Evolutionary conservation across 2,329 filamentous ascomycete species (phyloP).

Genomic region (Aspergillus pseudoglaucus): DNA sequence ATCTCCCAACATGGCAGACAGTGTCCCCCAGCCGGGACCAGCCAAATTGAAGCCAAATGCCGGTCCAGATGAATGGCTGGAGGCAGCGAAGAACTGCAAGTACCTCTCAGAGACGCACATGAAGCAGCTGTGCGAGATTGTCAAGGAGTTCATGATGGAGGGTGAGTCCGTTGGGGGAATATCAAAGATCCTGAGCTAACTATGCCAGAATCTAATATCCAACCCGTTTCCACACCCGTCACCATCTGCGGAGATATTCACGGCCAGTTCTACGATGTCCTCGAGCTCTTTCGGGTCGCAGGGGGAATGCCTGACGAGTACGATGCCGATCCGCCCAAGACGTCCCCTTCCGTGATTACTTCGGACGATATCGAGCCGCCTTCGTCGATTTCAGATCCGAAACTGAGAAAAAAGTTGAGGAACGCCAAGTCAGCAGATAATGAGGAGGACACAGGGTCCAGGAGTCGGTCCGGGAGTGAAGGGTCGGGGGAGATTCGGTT

Average conservation of each 20-base stretch:
- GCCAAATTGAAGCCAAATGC: slow-evolving; percentile 77
- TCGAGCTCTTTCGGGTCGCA: slow-evolving; percentile 93
- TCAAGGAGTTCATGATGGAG: slow-evolving; percentile 99
- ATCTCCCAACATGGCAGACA: slow-evolving; percentile 26
- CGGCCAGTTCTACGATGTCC: slow-evolving; percentile 95
- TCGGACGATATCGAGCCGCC: slow-evolving; percentile 91
- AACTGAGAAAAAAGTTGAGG: slow-evolving; percentile 77
- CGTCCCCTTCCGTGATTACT: slow-evolving; percentile 67
- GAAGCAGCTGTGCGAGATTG: slow-evolving; percentile 98
- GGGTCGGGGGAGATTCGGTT: slow-evolving; percentile 36
- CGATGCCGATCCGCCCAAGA: slow-evolving; percentile 61
- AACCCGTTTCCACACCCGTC: slow-evolving; percentile 92
- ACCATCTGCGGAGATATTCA: slow-evolving; percentile 98
- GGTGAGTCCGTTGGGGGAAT: slow-evolving; percentile 45
- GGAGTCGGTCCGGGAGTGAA: slow-evolving; percentile 23
- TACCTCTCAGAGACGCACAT: slow-evolving; percentile 93
- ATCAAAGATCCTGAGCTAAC: background rate
- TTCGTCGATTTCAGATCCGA: slow-evolving; percentile 79
- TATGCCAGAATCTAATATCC: slow-evolving; percentile 83
- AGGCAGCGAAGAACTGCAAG: slow-evolving; percentile 93
- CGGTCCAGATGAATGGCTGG: slow-evolving; percentile 91
- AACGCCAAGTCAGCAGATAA: slow-evolving; percentile 23
- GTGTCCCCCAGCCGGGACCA: slow-evolving; percentile 81
- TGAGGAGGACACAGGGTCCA: slow-evolving; percentile 18
- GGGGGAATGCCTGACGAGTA: slow-evolving; percentile 91